Conservation (phyloP, 805 yeast species). For the Ogataea wickerhamii region DNA sequence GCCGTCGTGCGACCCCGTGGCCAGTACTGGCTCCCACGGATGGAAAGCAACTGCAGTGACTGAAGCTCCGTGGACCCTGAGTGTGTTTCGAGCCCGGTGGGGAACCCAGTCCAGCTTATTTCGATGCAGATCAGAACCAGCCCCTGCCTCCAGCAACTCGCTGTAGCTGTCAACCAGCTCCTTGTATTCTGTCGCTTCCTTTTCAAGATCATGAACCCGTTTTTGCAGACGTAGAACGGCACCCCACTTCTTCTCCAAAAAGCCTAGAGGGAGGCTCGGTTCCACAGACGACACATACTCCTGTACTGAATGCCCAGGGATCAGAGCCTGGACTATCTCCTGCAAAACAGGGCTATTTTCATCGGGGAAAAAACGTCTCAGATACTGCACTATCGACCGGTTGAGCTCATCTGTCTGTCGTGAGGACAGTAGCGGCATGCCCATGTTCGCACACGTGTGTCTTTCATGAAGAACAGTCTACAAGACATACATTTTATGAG, state of each 20-base stretch:
- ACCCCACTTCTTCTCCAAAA: conserved; percentile 78
- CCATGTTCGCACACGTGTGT: conserved; percentile 3
- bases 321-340: conserved; percentile 5
- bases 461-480: no score
- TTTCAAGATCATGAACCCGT: conserved; percentile 66
- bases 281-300: conserved; percentile 4
- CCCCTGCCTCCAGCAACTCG: conserved; percentile 12
- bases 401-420: conserved; percentile 35
- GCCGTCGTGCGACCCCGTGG: conserved; percentile 71
- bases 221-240: conserved; percentile 79
- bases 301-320: conserved; percentile 6
- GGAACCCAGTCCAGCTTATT: conserved; percentile 64
- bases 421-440: conserved; percentile 25
- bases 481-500: no score
- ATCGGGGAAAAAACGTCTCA: conserved; percentile 16
- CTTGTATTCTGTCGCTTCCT: conserved; percentile 47
- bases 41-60: conserved; percentile 67
- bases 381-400: conserved; percentile 34
- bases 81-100: conserved; percentile 36
- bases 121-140: conserved; percentile 12
- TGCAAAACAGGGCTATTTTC: conserved; percentile 5
- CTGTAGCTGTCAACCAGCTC: conserved; percentile 37
- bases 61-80: conserved; percentile 56
- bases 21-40: conserved; percentile 64
- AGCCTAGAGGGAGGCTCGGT: conserved; percentile 26